Conservation (phyloP, 2,329 filamentous ascomycete genomes). For the Stachybotrys elegans region DNA sequence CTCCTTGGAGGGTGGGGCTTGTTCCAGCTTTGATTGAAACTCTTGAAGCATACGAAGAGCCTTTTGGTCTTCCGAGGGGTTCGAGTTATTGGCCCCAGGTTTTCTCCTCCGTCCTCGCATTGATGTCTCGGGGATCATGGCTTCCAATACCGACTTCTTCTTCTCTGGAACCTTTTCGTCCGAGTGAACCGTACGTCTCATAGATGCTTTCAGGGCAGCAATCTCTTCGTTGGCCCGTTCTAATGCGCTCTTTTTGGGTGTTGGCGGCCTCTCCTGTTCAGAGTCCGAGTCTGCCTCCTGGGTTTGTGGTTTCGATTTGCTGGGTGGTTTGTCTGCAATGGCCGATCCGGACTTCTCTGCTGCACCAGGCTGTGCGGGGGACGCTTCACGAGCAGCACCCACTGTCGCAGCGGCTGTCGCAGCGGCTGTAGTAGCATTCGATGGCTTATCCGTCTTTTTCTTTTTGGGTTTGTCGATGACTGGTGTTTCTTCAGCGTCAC, state of each 20-base stretch:
- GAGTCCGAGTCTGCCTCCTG: conserved; percentile 3
- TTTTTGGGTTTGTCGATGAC: conserved; percentile 21
- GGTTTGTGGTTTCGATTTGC: conserved; percentile 7
- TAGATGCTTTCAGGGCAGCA: conserved; percentile 73
- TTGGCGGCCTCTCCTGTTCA: conserved; percentile 15
- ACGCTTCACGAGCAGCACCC: background rate
- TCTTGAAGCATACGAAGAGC: conserved; percentile 68
- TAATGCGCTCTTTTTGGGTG: conserved; percentile 45
- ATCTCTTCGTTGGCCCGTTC: conserved; percentile 76
- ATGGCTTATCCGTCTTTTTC: conserved; percentile 22
- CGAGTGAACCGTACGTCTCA: conserved; percentile 59
- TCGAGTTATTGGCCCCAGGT: conserved; percentile 47
- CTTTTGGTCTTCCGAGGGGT: conserved; percentile 54
- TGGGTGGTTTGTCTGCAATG: too few species aligned
- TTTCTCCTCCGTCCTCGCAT: conserved; percentile 66
- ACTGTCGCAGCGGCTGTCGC: conserved; percentile 13
- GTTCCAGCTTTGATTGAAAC: conserved; percentile 74
- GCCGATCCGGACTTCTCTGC: too few species aligned
- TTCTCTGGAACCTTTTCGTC: conserved; percentile 47
- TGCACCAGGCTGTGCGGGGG: background rate
- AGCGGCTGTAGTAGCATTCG: conserved; percentile 4
- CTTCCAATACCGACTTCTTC: conserved; percentile 64
- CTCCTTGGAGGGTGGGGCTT: conserved; percentile 38
- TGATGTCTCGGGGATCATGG: conserved; percentile 68
- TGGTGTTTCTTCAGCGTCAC: conserved; percentile 23